phyloP scores from a whole-genome alignment of 1,284 basidiomycete genomes.

The Pyrrhoderma noxium region DNA sequence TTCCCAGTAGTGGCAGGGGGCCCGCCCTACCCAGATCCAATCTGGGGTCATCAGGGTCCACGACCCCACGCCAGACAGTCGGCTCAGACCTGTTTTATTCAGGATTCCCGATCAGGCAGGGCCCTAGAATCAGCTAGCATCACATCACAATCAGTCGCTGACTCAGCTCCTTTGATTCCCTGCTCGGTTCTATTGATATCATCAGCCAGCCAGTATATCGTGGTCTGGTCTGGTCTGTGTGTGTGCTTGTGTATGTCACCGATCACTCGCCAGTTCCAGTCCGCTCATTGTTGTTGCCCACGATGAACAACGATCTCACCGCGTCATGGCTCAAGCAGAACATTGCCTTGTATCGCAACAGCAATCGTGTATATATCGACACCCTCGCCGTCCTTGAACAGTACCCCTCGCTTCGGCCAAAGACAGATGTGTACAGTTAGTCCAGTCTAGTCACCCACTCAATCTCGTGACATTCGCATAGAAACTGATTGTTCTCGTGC shows the following conservation, averaged over 20 bases:
- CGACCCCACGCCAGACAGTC: no score
- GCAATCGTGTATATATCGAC: constrained; percentile 46
- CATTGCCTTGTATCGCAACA: constrained; percentile 54
- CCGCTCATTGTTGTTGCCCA: constrained; percentile 1
- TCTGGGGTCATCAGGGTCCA: no score
- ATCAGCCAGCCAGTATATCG: no score
- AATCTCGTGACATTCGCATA: constrained; percentile 8
- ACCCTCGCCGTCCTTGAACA: constrained; percentile 57
- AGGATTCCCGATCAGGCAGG: no score
- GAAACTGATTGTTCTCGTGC: constrained; percentile 16
- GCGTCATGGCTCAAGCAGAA: constrained; percentile 73
- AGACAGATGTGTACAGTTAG: constrained; percentile 90
- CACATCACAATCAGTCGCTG: no score
- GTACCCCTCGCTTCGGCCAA: constrained; percentile 69
- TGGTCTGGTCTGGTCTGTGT: no score
- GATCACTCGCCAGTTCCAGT: background rate
- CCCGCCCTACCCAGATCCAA: no score
- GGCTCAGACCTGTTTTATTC: no score
- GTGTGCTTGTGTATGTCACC: no score
- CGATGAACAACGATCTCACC: constrained; percentile 30
- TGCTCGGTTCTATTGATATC: background rate
- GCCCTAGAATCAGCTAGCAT: no score
- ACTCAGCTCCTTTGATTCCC: background rate
- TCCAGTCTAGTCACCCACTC: constrained; percentile 15
- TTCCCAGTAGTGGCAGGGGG: no score